Base-by-base conservation (phyloP, 176 grass and related monocot genomes). In the Alloteropsis semialata region DNA sequence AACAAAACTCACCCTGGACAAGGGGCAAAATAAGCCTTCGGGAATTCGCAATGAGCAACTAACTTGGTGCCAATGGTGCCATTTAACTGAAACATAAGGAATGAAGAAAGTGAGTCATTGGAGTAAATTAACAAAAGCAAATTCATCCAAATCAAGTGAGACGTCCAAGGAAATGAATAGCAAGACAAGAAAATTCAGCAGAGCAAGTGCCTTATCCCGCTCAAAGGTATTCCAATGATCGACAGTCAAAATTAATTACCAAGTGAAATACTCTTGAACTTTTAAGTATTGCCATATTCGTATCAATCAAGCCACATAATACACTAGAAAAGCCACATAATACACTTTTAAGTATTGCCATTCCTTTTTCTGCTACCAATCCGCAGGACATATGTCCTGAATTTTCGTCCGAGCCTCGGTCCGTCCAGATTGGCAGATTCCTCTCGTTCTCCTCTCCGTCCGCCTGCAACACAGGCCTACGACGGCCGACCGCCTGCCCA, bases 1-100 rank as follows among this genome's bases (percentile, higher is more conserved):
- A 83, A 78, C 74, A 86, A 90, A 86, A 74, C 79, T 86, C 57
- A 46, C 66, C 65, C 79, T 65, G 18, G n/a, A 82, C 9, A 8
- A 13, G 83, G 78, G 74, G 29, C 30, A 86, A 78, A 87, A 90
- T 72, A 90, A 87, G 44, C 59, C 84, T 86, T 83, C 50, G 24
- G 41, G 13, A 83, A 83, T 83, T 79, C 50, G 7, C 29, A 51
- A 55, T 65, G 50, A 59, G 51, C 34, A 36, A 80, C 41, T 54
- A 83, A 83, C 41, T 83, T 6, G 15, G 50, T 79, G 74, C 50
- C 39, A 33, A 77, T 58, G 67, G 69, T 61, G 74, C 66, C 88
- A 80, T 80, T 39, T 78, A 72, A 67, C 79, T 87, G 79, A 68
- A 87, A 87, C 14, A 3, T 42, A 46, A 41, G 36, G 74, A 53